Evolutionary conservation across 441 rosid genomes (phyloP), one percentile per base, ranked within the genome.

Genomic region (Erodium texanum): DNA sequence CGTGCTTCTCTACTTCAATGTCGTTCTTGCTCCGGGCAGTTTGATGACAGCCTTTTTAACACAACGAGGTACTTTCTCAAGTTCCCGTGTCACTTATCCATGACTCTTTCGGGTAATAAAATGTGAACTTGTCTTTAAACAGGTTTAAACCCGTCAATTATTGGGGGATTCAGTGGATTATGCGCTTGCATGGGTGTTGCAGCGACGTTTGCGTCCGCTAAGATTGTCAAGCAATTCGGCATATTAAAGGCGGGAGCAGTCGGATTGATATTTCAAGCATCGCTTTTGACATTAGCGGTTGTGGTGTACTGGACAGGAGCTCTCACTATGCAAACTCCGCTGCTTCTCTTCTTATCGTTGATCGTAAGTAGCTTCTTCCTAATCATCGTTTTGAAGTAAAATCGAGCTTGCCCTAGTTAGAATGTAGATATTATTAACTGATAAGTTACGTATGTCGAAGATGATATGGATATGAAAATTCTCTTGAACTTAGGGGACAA

Each of bases 1-100:
- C 66, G 98, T 90, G 71, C 89, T 93, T 64, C 89, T 93, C 69
- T 87, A 66, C 84, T 89, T 90, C 78, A 93, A 93, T 76, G 87
- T 89, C 64, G 89, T 87, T 72, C 97, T 93, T 59, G 81, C 89
- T 70, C 96, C 98, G 4, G 87, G 96, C 76, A 89, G 97, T 72
- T 79, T 93, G 81, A 93, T 93, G 98, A 93, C 97, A 6, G 97
- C 97, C 38, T 93, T 93, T 83, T 81, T 93, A 74, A 93, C 92
- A 1, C 94, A 93, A 71, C 86, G 84, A 0, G 89, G 97, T 93
- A 86, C 61, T 70, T 68, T 65, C 58, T n/a, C 58, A 65, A 27
- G 63, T 38, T 64, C 58, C 22, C n/a, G n/a, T n/a, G n/a, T n/a
- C n/a, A n/a, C n/a, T n/a, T n/a, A n/a, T n/a, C n/a, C n/a, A n/a